phyloP scores from a whole-genome alignment of 768 basidiomycete species.

The Tylopilus sp. region DNA sequence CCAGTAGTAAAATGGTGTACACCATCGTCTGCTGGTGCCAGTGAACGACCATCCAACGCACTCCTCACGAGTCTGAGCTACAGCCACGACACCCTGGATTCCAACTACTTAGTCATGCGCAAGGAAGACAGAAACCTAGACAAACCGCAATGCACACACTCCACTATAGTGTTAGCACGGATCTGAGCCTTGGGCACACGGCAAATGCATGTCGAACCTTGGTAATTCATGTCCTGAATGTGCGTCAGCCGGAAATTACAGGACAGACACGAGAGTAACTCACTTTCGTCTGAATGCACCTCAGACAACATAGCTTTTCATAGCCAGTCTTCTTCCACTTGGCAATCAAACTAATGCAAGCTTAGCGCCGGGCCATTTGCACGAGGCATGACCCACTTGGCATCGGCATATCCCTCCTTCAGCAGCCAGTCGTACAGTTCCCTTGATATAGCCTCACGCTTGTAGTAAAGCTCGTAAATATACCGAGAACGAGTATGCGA shows the following conservation, averaged over 20 bases:
- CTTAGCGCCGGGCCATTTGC: conserved; percentile 5
- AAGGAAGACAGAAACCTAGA: conserved; percentile 15
- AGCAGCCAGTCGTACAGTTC: conserved; percentile 97
- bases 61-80: conserved; percentile 73
- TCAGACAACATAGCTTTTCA: conserved; percentile 94
- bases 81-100: conserved; percentile 80
- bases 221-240: conserved; percentile 94
- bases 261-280: conserved; percentile 13
- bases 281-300: conserved; percentile 94
- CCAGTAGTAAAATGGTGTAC: too few relatives aligned
- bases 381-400: conserved; percentile 61
- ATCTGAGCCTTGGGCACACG: conserved; percentile 94
- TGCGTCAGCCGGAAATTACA: conserved; percentile 8
- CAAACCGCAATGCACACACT: conserved; percentile 96
- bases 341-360: conserved; percentile 72
- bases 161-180: conserved; percentile 85
- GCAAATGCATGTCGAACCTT: conserved; percentile 97
- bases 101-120: conserved; percentile 12
- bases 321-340: conserved; percentile 99
- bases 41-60: background rate
- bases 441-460: conserved; percentile 90
- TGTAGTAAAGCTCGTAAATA: conserved; percentile 98
- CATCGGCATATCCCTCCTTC: conserved; percentile 96
- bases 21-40: too few relatives aligned
- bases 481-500: conserved; percentile 94